Conservation (phyloP, 2,329 filamentous ascomycete genomes). For the Amauroascus niger region DNA sequence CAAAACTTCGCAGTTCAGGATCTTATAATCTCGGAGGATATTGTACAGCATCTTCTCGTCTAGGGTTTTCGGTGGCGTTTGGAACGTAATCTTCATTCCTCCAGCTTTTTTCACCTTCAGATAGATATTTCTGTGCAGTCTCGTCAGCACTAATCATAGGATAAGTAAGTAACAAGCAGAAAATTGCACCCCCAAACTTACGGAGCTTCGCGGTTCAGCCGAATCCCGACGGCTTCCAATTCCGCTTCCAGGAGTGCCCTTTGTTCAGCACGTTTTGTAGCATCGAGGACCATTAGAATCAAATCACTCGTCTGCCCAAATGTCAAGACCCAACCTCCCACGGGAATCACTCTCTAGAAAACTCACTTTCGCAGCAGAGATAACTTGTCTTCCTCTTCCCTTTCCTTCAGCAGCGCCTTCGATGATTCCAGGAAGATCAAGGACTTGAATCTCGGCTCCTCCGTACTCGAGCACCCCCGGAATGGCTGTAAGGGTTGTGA, state of each 20-base stretch:
- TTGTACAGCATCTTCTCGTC: conserved; percentile 99
- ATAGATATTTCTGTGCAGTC: conserved; percentile 72
- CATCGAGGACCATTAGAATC: conserved; percentile 93
- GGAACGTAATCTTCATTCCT: conserved; percentile 98
- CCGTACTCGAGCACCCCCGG: conserved; percentile 96
- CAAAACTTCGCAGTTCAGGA: conserved; percentile 93
- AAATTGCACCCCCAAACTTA: conserved; percentile 37
- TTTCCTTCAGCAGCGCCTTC: conserved; percentile 95
- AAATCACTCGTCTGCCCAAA: conserved; percentile 67
- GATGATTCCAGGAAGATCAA: conserved; percentile 96
- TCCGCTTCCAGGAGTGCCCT: conserved; percentile 81
- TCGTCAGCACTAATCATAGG: background rate
- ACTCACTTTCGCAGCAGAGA: conserved; percentile 75
- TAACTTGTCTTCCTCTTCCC: conserved; percentile 88
- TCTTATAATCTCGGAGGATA: conserved; percentile 96
- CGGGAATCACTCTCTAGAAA: background rate
- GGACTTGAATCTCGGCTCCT: conserved; percentile 92
- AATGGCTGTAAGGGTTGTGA: conserved; percentile 95
- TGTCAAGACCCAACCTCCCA: background rate
- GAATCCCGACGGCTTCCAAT: conserved; percentile 87
- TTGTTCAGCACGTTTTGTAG: conserved; percentile 93
- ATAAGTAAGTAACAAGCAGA: background rate
- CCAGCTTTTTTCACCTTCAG: conserved; percentile 91
- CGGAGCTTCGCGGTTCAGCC: conserved; percentile 84
- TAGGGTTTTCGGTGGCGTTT: conserved; percentile 73